Base-by-base conservation (phyloP, 768 basidiomycete species). In the Podaxis sp. region DNA sequence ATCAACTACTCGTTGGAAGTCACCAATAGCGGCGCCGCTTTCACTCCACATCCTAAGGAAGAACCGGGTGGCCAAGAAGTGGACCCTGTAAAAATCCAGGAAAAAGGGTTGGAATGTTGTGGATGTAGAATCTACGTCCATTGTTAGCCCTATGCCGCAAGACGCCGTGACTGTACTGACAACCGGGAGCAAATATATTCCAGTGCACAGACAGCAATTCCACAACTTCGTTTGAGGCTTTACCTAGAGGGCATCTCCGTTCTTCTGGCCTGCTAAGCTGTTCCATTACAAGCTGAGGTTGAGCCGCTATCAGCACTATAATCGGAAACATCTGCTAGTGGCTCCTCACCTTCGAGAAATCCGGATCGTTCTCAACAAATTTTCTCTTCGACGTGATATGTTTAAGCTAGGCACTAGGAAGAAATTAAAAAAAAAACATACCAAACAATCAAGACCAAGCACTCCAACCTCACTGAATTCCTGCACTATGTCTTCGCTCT, bases 21-120 rank as follows among this genome's bases (percentile, higher is more conserved):
- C 94, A 18, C 79, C 86, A 11, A 72, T 68, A 3, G 88, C 85
- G 1, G 94, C 90, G 11, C 88, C 87, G 67, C 90, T 91, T 70
- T 96, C 94, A 65, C 81, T 83, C 93, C 92, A 96, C 86, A 96
- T 93, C 36, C 91, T 83, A n/a, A 93, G 75, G 74, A 95, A 95
- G 77, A 95, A 95, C 50, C 84, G 83, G 3, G 88, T 85, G 4
- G 90, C 89, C n/a, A 94, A 75, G 9, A 81, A 77, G 71, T 97
- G 94, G 4, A 93, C 87, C 63, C 82, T 86, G 69, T 83, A 81
- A 68, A 95, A 91, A 65, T 91, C 90, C 64, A 95, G 80, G 74
- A 95, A 90, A 75, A 93, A 93, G 0, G 93, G 93, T 63, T 91
- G 87, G 71, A 91, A 93, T 1, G 85, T 82, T 2, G 89, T 89